Base-by-base conservation (phyloP, 1,284 basidiomycete species). In the Xerocomus cyaneibrunnescens region DNA sequence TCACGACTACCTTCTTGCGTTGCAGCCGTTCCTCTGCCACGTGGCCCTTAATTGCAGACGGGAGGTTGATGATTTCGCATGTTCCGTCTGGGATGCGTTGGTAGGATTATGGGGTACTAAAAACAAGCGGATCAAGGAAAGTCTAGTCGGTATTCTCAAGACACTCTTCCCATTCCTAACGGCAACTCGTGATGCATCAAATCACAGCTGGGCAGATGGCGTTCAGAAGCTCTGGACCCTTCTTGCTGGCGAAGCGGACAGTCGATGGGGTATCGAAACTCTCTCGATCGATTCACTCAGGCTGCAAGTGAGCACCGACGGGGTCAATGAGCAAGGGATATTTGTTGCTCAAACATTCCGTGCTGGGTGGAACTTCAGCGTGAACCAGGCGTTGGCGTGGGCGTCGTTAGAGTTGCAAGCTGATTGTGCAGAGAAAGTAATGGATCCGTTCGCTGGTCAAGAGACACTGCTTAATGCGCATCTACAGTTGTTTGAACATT, bases 401-500 rank as follows among this genome's bases (percentile, higher is more conserved):
- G 80, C 83, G 1, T 76, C 85, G 1, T 71, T 95, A 5, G 86
- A 95, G 65, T 72, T 97, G n/a, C 87, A 90, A 55, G 88, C 92
- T 5, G 91, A 94, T 62, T 88, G 85, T 62, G 78, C 82, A 9
- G 77, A 79, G 44, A 81, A 85, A 73, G 91, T 92, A 61, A 54
- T 68, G 52, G 1, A 17, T 32, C 9, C 32, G 5, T 34, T 52
- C 22, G 7, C 17, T 37, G 51, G 21, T 51, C 49, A 25, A 57
- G 38, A 34, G 16, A 28, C 10, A 21, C 46, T 27, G 36, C 60
- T 71, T 23, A 67, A 49, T 38, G 32, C 45, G 36, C 22, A 22
- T 8, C 22, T 40, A 5, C 57, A 91, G 87, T 69, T 90, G 13
- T 85, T 80, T 59, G 63, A 76, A 54, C 65, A 82, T 40, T 83